Percentiles rank a stretch among this genome's conserved stretches.
Evolutionary conservation across 208 protist genomes (phyloP).

Genomic region (Endotrypanum monterogeii): DNA sequence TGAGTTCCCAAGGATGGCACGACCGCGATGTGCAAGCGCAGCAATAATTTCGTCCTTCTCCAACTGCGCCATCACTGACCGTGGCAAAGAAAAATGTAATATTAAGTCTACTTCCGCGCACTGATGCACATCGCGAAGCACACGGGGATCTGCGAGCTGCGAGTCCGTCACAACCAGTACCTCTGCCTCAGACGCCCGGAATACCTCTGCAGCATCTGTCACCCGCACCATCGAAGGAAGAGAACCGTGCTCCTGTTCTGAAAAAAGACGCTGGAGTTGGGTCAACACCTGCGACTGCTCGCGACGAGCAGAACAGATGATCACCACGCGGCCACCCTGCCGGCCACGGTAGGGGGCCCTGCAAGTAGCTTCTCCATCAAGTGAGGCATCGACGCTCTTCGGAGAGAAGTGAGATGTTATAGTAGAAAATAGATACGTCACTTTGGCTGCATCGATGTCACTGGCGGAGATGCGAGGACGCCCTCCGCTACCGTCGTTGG

Average conservation of each 20-base stretch:
- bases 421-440: conserved; percentile 23
- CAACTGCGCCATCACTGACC: conserved; percentile 40
- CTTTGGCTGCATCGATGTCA: conserved; percentile 49
- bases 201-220: conserved; percentile 35
- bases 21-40: conserved; percentile 39
- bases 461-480: conserved; percentile 30
- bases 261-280: conserved; percentile 31
- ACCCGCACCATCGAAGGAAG: conserved; percentile 30
- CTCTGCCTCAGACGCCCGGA: conserved; percentile 40
- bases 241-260: conserved; percentile 20
- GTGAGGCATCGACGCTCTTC: neutral
- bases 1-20: conserved; percentile 32
- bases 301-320: conserved; percentile 51
- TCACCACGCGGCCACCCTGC: conserved; percentile 35
- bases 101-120: conserved; percentile 34
- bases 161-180: conserved; percentile 57
- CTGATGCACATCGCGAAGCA: conserved; percentile 27
- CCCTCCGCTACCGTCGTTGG: neutral
- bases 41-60: conserved; percentile 47
- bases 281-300: conserved; percentile 59
- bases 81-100: conserved; percentile 64
- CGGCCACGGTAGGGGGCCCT: neutral
- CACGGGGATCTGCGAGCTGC: conserved; percentile 44
- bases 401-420: conserved; percentile 27
- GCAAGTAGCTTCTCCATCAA: neutral